Conservation (phyloP, 2,329 filamentous ascomycete species). For the Trichoderma breve region DNA sequence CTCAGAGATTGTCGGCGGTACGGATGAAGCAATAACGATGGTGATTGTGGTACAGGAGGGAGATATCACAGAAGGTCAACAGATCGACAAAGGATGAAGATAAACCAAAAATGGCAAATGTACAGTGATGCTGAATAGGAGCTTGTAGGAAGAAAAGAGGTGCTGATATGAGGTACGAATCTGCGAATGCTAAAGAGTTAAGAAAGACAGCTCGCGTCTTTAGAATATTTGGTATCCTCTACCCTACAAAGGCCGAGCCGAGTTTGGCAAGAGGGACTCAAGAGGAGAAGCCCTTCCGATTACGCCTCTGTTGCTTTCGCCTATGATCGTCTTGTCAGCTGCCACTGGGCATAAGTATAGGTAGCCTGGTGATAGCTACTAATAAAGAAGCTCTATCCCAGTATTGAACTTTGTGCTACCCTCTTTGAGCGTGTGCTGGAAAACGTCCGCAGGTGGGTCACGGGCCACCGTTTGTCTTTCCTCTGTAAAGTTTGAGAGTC, state of each 20-base stretch:
- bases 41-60: slow-evolving; percentile 3
- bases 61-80: neutral
- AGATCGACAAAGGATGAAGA: neutral
- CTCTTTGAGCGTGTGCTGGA: neutral
- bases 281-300: neutral
- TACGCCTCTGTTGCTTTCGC: neutral
- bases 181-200: neutral
- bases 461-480: neutral
- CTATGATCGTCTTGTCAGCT: neutral
- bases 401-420: neutral
- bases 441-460: neutral
- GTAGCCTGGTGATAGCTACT: neutral
- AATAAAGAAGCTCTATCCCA: neutral
- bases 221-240: neutral
- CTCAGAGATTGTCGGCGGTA: neutral
- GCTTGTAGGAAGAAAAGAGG: neutral
- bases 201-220: neutral
- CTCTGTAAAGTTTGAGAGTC: neutral
- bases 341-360: neutral
- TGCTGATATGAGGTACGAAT: neutral
- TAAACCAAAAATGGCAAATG: neutral
- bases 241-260: neutral
- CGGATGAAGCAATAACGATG: slow-evolving; percentile 6
- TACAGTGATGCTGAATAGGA: neutral
- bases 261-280: neutral